A percentile compares a stretch with the other conserved stretches of the same genome.
phyloP scores from a whole-genome alignment of 768 basidiomycete species.

The Agrocybe praecox region DNA sequence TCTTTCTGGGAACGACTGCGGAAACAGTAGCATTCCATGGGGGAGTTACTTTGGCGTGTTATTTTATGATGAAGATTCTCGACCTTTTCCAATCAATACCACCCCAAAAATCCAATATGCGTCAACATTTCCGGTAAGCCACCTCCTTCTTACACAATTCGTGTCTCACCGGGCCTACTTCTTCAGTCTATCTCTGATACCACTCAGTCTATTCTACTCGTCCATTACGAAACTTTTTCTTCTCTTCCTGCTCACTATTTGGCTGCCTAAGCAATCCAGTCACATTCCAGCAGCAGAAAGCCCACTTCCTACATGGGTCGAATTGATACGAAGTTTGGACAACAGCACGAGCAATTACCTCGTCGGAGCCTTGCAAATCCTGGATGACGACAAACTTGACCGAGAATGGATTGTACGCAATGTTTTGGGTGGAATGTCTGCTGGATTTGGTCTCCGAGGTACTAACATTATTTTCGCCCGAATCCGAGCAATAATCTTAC shows the following conservation, averaged over 20 bases:
- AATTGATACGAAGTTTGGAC: conserved; percentile 15
- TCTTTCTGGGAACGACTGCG: conserved; percentile 67
- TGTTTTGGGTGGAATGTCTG: conserved; percentile 82
- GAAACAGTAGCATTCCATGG: conserved; percentile 78
- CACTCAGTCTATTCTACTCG: conserved; percentile 81
- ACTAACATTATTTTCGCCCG: conserved; percentile 13
- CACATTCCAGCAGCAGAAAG: conserved; percentile 21
- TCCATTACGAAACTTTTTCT: conserved; percentile 85
- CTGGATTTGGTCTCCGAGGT: conserved; percentile 87
- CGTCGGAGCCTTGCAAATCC: conserved; percentile 46
- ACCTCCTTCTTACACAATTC: conserved; percentile 3
- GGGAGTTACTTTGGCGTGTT: conserved; percentile 64
- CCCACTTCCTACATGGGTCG: conserved; percentile 27
- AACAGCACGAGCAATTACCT: conserved; percentile 36
- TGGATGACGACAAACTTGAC: conserved; percentile 77
- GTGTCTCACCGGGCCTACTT: background rate
- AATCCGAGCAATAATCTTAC: background rate
- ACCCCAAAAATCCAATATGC: conserved; percentile 46
- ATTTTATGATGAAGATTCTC: conserved; percentile 46
- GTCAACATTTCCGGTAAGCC: conserved; percentile 61
- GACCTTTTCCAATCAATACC: conserved; percentile 31
- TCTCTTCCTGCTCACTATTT: conserved; percentile 80
- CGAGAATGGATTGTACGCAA: conserved; percentile 86
- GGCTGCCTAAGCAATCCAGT: conserved; percentile 52
- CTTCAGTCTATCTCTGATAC: conserved; percentile 68